phyloP scores from a whole-genome alignment of 805 yeast species.

The Kluyveromyces siamensis region DNA sequence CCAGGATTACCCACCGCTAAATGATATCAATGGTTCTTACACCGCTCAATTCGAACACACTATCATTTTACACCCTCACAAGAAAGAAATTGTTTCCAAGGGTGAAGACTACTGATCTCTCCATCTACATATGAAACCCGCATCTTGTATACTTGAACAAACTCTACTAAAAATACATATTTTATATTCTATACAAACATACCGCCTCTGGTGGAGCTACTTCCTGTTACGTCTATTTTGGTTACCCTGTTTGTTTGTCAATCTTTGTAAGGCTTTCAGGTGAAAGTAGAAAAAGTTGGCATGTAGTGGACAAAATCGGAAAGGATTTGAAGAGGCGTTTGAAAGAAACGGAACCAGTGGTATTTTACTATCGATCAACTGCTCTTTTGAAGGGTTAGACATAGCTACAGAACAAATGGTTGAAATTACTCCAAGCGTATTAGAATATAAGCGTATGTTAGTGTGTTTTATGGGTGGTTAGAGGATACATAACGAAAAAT shows the following conservation, averaged over 20 bases:
- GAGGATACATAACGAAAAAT: background rate
- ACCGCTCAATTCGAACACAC: constrained; percentile 98
- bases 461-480: background rate
- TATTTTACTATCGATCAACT: background rate
- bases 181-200: background rate
- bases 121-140: background rate
- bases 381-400: background rate
- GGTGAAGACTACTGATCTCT: constrained; percentile 79
- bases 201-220: background rate
- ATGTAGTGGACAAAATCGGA: no score
- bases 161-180: background rate
- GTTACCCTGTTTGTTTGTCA: background rate
- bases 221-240: background rate
- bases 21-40: constrained; percentile 73
- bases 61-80: constrained; percentile 76
- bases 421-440: constrained; percentile 62
- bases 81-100: constrained; percentile 87
- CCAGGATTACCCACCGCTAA: constrained; percentile 88
- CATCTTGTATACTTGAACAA: background rate
- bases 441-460: constrained; percentile 73
- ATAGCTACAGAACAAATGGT: constrained; percentile 27
- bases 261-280: background rate
- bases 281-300: background rate
- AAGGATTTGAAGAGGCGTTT: no score
- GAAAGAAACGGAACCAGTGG: background rate